A percentile compares a stretch with the other conserved stretches of the same genome.
phyloP scores from a whole-genome alignment of 352 stramenopile species.

The Thalassiosira hispida region DNA sequence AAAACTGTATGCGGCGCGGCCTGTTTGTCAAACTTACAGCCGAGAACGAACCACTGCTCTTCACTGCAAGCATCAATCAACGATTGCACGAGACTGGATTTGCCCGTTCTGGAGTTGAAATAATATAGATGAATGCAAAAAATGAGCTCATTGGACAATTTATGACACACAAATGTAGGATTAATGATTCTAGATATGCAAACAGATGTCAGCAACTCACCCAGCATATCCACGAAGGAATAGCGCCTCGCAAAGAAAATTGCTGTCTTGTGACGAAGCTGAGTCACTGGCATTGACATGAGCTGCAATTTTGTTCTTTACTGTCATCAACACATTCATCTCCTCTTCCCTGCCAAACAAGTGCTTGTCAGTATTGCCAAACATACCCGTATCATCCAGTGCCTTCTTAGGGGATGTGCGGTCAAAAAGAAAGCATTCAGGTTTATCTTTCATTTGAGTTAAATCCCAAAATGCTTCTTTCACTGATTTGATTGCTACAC shows the following conservation, averaged over 20 bases:
- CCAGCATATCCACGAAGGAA: slow-evolving; percentile 23
- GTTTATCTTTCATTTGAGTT: slow-evolving; percentile 15
- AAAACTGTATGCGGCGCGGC: slow-evolving; percentile 11
- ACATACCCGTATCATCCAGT: slow-evolving; percentile 8
- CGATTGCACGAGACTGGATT: slow-evolving; percentile 4
- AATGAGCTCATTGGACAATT: too few species aligned
- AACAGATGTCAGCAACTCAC: too few species aligned
- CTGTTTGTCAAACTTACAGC: slow-evolving; percentile 34
- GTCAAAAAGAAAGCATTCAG: slow-evolving; percentile 23
- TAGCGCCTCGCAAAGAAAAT: slow-evolving; percentile 18
- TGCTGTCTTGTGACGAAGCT: not conserved
- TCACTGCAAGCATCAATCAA: slow-evolving; percentile 13
- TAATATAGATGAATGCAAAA: too few species aligned
- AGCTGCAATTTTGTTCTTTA: slow-evolving; percentile 2
- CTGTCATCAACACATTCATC: slow-evolving; percentile 5
- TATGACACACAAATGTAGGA: too few species aligned
- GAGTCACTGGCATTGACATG: slow-evolving; percentile 3
- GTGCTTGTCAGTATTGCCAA: not conserved
- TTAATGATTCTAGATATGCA: too few species aligned
- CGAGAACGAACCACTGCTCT: slow-evolving; percentile 33
- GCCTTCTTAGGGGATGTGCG: slow-evolving; percentile 19
- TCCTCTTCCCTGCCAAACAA: slow-evolving; percentile 36
- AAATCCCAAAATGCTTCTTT: slow-evolving; percentile 27
- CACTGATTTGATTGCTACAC: slow-evolving; percentile 5
- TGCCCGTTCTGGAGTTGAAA: too few species aligned